Base-by-base conservation (phyloP, 768 basidiomycete genomes). In the Gymnopilus dilepis region DNA sequence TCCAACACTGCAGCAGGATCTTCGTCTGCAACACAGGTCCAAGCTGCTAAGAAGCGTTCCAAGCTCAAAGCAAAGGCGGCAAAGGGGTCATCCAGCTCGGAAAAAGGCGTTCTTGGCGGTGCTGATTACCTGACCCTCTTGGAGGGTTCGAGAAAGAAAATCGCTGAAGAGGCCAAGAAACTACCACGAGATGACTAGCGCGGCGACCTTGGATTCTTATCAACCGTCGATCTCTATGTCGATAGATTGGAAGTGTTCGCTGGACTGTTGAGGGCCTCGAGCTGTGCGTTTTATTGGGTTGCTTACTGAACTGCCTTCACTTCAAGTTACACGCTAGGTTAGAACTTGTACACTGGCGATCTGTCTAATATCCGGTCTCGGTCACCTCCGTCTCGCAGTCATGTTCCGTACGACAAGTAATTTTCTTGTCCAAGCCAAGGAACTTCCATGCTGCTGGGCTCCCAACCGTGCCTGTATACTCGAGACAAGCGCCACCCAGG, bases 101-200 rank as follows among this genome's bases (percentile, higher is more conserved):
- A 67, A 19, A 66, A 67, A 19, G 80, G 73, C 13, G 79, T 92
- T 2, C 77, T 92, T 37, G 90, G 89, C 19, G 90, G 84, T 19
- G 91, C 88, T 30, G 92, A 94, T 72, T 94, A 93, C 69, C 86
- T 94, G 47, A 79, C 83, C 11, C 71, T 93, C 64, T 76, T 91
- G 79, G 79, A 87, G 80, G 90, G 91, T 17, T 80, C 90, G n/a
- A 78, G 91, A 61, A 80, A 82, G 67, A 90, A 84, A 69, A 90
- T 86, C 13, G 79, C 75, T 56, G 80, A 84, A 69, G 92, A 92
- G 72, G 90, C 88, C 6, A 70, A 77, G 42, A 92, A 89, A 65
- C 70, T 92, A 41, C 83, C 85, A 17, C 72, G 61, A 24, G 66
- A 69, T n/a, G 66, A 72, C 19, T 43, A 43, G 31, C 15, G 0